These are phyloP conservation scores for Camellia japonica DNA, from an alignment of 148 eudicot genomes.

Conservation along the genomic window DNA sequence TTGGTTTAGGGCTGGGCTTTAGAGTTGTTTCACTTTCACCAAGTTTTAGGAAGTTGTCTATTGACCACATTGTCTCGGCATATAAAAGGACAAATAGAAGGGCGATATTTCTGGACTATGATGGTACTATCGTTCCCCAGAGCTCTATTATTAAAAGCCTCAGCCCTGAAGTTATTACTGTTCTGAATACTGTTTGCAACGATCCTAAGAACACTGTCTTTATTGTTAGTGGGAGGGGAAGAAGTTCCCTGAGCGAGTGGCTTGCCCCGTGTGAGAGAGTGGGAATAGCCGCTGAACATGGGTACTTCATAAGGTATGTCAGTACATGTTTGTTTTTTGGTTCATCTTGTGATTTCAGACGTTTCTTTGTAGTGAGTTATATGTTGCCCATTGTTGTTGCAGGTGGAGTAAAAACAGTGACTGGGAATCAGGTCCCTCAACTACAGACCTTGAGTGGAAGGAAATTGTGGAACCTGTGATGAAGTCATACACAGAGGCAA, in stretches of 20 bases:
- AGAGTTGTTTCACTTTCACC: constrained; percentile 88
- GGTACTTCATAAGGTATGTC: constrained; percentile 59
- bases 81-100: constrained; percentile 67
- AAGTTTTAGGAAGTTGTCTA: constrained; percentile 66
- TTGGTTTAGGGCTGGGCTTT: constrained; percentile 81
- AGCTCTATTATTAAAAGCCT: constrained; percentile 53
- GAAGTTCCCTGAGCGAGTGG: constrained; percentile 56
- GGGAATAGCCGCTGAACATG: constrained; percentile 81
- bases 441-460: constrained; percentile 69
- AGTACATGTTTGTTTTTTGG: background rate
- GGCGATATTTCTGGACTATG: constrained; percentile 78
- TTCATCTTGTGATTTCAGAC: background rate
- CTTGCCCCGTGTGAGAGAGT: constrained; percentile 60
- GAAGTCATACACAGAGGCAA: constrained; percentile 70
- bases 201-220: constrained; percentile 70
- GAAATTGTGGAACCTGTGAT: constrained; percentile 77
- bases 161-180: constrained; percentile 44
- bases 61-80: constrained; percentile 63
- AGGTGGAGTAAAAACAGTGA: constrained; percentile 57
- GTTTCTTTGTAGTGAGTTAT: background rate
- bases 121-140: constrained; percentile 67
- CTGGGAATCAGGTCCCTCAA: constrained; percentile 51
- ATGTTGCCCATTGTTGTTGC: constrained; percentile 18
- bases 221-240: constrained; percentile 72
- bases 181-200: constrained; percentile 46